A percentile compares a stretch with the other conserved stretches of the same genome.
These are phyloP conservation scores for Pulveroboletus sp. DNA, from an alignment of 768 basidiomycete genomes.

Conservation along the genomic window DNA sequence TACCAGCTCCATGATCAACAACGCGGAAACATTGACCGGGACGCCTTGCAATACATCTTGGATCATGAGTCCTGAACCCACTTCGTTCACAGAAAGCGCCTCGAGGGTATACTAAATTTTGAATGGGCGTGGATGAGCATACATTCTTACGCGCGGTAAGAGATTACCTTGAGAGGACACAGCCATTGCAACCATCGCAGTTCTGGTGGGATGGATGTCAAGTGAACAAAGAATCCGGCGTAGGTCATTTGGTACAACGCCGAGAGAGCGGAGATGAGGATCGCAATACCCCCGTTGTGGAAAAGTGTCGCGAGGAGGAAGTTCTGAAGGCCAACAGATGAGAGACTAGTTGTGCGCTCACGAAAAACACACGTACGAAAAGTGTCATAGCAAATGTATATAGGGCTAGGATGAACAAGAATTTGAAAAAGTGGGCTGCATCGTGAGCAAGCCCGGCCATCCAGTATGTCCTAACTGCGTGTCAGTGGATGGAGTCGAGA, in stretches of 20 bases:
- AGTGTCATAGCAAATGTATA: constrained; percentile 84
- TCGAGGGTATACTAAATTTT: constrained; percentile 55
- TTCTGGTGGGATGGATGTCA: constrained; percentile 79
- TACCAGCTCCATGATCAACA: constrained; percentile 81
- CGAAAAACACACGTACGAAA: constrained; percentile 49
- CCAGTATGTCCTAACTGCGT: constrained; percentile 69
- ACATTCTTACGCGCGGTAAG: not conserved
- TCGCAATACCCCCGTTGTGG: constrained; percentile 84
- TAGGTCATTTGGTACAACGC: constrained; percentile 82
- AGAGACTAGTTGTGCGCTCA: not conserved
- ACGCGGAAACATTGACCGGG: constrained; percentile 73
- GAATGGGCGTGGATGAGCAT: not conserved
- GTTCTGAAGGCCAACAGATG: constrained; percentile 47
- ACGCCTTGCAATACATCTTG: constrained; percentile 75
- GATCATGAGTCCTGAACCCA: constrained; percentile 83
- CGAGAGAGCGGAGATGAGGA: constrained; percentile 74
- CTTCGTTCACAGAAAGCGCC: constrained; percentile 88
- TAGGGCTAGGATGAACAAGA: constrained; percentile 81
- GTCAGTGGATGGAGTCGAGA: constrained; percentile 3
- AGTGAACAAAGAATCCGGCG: constrained; percentile 91
- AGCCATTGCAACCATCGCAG: constrained; percentile 93
- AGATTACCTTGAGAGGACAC: constrained; percentile 61
- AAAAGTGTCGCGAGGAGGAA: constrained; percentile 85
- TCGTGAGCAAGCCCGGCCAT: constrained; percentile 86
- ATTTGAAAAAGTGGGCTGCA: constrained; percentile 90